These are phyloP conservation scores for Lactifluus piperatus DNA, from an alignment of 768 basidiomycete species.

Conservation along the genomic window DNA sequence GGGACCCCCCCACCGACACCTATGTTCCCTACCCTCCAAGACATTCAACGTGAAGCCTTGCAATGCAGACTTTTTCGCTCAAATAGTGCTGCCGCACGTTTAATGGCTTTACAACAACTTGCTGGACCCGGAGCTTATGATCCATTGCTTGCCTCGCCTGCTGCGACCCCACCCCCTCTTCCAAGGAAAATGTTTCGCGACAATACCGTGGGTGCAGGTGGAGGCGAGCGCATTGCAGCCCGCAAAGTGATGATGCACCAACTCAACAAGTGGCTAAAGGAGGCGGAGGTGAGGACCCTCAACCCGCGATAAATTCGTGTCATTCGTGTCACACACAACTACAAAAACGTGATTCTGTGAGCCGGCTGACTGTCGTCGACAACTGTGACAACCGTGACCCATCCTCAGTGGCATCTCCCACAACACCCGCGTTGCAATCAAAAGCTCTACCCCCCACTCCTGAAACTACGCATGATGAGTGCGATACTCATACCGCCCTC, in stretches of 20 bases:
- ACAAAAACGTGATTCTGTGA: constrained; percentile 13
- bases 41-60: constrained; percentile 44
- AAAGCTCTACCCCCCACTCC: constrained; percentile 11
- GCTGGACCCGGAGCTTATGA: constrained; percentile 65
- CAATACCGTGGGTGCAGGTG: constrained; percentile 76
- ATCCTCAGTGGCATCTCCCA: constrained; percentile 21
- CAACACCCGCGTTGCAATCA: constrained; percentile 16
- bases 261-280: constrained; percentile 48
- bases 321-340: constrained; percentile 18
- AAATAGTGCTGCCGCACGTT: constrained; percentile 78
- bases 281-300: constrained; percentile 47
- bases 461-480: constrained; percentile 12
- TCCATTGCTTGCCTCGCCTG: constrained; percentile 40
- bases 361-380: constrained; percentile 25
- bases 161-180: constrained; percentile 39
- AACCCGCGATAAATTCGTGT: constrained; percentile 3
- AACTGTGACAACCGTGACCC: constrained; percentile 27
- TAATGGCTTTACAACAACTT: constrained; percentile 77
- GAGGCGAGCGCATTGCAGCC: constrained; percentile 68
- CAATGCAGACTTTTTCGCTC: constrained; percentile 67
- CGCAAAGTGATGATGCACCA: constrained; percentile 58
- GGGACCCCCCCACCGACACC: constrained; percentile 60
- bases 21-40: constrained; percentile 66
- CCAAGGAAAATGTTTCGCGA: constrained; percentile 43
- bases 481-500: background rate